A percentile compares a stretch with the other conserved stretches of the same genome.
Evolutionary conservation across 371 early-diverging fungal species (phyloP).

Genomic region (Lichtheimia ornata): DNA sequence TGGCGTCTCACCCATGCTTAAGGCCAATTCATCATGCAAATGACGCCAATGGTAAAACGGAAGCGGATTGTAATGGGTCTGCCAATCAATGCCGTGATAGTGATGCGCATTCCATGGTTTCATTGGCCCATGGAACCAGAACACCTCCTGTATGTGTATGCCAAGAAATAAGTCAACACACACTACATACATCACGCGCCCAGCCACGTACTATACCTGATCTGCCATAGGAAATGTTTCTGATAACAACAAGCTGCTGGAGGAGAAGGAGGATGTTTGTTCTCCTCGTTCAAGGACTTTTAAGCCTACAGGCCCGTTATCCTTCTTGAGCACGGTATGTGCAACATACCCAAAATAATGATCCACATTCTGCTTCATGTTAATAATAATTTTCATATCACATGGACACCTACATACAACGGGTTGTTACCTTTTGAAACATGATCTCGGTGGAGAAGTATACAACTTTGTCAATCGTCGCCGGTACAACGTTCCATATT

Average conservation of each 20-base stretch:
- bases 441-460: constrained; percentile 29
- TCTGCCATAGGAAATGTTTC: neutral
- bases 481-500: neutral
- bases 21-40: constrained; percentile 14
- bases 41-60: constrained; percentile 37
- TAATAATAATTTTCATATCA: constrained; percentile 1
- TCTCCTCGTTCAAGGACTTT: constrained; percentile 1
- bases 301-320: neutral
- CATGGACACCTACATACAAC: neutral
- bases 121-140: constrained; percentile 23
- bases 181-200: too few species aligned
- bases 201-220: neutral
- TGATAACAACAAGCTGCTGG: neutral
- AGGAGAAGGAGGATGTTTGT: neutral
- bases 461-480: constrained; percentile 24
- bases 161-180: too few species aligned
- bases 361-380: constrained; percentile 25
- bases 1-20: too few species aligned
- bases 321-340: constrained; percentile 13
- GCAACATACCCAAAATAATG: constrained; percentile 19
- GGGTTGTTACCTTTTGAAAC: constrained; percentile 27
- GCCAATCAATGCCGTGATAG: constrained; percentile 30
- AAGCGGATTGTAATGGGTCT: constrained; percentile 24
- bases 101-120: constrained; percentile 40
- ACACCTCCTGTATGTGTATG: constrained; percentile 19